Evolutionary conservation across 345 rosid species (phyloP).

Genomic region (Geranium brycei): DNA sequence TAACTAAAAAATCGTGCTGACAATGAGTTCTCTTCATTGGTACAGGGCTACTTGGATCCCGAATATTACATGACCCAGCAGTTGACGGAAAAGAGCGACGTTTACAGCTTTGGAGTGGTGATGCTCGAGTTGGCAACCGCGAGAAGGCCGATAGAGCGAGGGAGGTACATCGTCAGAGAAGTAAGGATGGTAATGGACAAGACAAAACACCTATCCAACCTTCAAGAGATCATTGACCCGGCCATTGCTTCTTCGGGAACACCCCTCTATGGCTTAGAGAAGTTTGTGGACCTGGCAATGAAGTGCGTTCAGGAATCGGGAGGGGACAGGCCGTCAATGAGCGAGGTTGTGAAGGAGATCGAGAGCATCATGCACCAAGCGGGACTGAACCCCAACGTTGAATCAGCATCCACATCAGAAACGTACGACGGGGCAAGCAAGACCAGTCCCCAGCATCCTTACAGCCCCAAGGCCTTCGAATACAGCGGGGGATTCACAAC

Average conservation of each 20-base stretch:
- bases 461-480: slow-evolving; percentile 22
- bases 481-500: slow-evolving; percentile 32
- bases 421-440: slow-evolving; percentile 23
- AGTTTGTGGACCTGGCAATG: slow-evolving; percentile 52
- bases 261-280: slow-evolving; percentile 43
- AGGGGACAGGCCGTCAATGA: slow-evolving; percentile 53
- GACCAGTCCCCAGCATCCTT: slow-evolving; percentile 23
- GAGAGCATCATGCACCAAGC: slow-evolving; percentile 54
- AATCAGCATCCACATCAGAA: slow-evolving; percentile 44
- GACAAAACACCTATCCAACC: slow-evolving; percentile 40
- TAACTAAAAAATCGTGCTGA: too few species aligned
- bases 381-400: slow-evolving; percentile 43
- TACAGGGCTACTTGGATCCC: slow-evolving; percentile 82
- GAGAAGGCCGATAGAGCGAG: slow-evolving; percentile 63
- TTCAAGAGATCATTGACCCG: slow-evolving; percentile 56
- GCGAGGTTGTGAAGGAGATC: slow-evolving; percentile 63
- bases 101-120: slow-evolving; percentile 81
- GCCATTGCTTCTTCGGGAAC: slow-evolving; percentile 29
- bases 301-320: slow-evolving; percentile 53
- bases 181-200: slow-evolving; percentile 44
- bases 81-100: slow-evolving; percentile 87
- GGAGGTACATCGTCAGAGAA: slow-evolving; percentile 78
- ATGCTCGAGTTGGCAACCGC: slow-evolving; percentile 65
- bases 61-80: slow-evolving; percentile 92
- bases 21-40: not conserved